phyloP scores from a whole-genome alignment of 2,329 filamentous ascomycete genomes.

The Capronia coronata region DNA sequence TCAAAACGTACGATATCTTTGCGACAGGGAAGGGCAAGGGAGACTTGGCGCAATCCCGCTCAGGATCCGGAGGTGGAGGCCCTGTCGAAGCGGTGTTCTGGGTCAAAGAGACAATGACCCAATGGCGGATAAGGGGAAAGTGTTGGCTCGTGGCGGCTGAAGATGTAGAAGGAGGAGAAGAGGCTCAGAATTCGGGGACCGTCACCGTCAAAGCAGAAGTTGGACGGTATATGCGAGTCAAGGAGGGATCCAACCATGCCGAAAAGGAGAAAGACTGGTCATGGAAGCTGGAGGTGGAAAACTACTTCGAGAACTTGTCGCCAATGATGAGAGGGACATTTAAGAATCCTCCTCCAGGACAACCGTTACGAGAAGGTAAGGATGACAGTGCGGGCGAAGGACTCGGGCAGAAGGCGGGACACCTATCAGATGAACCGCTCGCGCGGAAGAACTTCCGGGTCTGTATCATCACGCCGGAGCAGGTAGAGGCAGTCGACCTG shows the following conservation, averaged over 20 bases:
- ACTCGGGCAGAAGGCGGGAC: conserved; percentile 59
- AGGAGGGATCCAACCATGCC: conserved; percentile 23
- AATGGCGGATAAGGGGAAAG: conserved; percentile 77
- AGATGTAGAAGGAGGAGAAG: conserved; percentile 45
- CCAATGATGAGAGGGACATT: conserved; percentile 72
- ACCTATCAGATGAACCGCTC: conserved; percentile 59
- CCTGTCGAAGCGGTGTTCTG: conserved; percentile 80
- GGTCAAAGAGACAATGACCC: conserved; percentile 61
- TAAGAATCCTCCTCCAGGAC: conserved; percentile 64
- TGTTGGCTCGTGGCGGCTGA: conserved; percentile 72
- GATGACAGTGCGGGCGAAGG: conserved; percentile 39
- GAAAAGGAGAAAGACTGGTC: conserved; percentile 54
- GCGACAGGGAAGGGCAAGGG: conserved; percentile 45
- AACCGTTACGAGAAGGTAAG: conserved; percentile 49
- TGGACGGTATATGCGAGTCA: conserved; percentile 51
- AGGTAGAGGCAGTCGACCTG: conserved; percentile 69
- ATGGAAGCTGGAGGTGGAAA: conserved; percentile 73
- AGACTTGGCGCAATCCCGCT: conserved; percentile 37
- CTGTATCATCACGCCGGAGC: conserved; percentile 74
- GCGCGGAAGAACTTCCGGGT: conserved; percentile 75
- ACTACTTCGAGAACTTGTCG: conserved; percentile 81
- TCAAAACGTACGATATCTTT: conserved; percentile 69
- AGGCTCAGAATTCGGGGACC: conserved; percentile 48
- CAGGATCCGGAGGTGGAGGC: conserved; percentile 57
- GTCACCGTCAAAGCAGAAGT: conserved; percentile 56